Evolutionary conservation across 257 asterid genomes (phyloP).

Genomic region (Avicennia marina): DNA sequence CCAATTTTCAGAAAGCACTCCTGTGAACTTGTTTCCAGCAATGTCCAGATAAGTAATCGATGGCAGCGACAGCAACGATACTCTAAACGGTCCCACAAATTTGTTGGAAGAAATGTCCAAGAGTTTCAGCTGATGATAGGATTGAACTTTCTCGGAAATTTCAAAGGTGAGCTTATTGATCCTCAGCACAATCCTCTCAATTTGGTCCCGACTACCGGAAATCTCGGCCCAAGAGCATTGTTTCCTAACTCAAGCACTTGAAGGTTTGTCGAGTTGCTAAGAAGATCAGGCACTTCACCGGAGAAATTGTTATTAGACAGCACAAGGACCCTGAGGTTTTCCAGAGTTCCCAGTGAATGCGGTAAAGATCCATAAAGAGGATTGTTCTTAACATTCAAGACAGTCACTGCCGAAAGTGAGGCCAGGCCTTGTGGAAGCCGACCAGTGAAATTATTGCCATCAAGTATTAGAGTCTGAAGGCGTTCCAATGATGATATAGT

Average conservation of each 20-base stretch:
- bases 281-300: conserved; percentile 76
- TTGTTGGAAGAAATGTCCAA: conserved; percentile 68
- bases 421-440: conserved; percentile 44
- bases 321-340: conserved; percentile 55
- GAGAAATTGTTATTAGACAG: conserved; percentile 66
- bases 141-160: conserved; percentile 53
- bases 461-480: conserved; percentile 67
- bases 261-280: conserved; percentile 54
- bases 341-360: conserved; percentile 39
- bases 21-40: conserved; percentile 65
- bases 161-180: conserved; percentile 60
- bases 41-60: conserved; percentile 50
- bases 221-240: conserved; percentile 61
- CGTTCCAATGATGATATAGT: conserved; percentile 36
- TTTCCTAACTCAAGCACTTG: conserved; percentile 64
- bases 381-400: conserved; percentile 63
- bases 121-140: conserved; percentile 51
- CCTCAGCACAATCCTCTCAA: conserved; percentile 45
- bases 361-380: conserved; percentile 56
- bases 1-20: conserved; percentile 55
- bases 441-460: conserved; percentile 63
- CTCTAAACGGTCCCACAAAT: conserved; percentile 75
- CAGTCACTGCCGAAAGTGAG: conserved; percentile 55
- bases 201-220: conserved; percentile 53
- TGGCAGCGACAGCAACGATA: conserved; percentile 63